These are phyloP conservation scores for Populus tremula DNA, from an alignment of 345 rosid genomes.

Conservation along the genomic window DNA sequence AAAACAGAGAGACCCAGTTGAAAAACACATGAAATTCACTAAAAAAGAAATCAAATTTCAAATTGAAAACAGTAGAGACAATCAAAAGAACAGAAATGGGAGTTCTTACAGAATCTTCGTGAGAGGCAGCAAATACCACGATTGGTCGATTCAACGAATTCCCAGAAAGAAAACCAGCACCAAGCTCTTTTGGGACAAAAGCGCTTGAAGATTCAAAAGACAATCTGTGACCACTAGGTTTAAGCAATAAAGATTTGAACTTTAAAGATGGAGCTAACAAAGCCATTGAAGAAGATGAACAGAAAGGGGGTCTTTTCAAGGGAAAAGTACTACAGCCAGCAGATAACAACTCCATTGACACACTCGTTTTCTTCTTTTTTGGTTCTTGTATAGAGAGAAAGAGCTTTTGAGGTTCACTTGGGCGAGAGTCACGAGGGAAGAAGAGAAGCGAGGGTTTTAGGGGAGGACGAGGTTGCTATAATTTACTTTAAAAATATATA, in stretches of 20 bases:
- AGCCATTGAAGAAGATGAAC: constrained; percentile 8
- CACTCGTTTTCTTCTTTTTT: not conserved
- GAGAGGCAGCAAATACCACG: constrained; percentile 57
- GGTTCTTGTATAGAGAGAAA: not conserved
- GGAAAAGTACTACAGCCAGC: not conserved
- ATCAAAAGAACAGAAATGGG: not conserved
- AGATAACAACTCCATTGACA: constrained; percentile 6
- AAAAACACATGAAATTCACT: not conserved
- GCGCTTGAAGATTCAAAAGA: not conserved
- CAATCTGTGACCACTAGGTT: constrained; percentile 3
- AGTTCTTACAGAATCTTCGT: constrained; percentile 54
- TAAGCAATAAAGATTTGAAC: not conserved
- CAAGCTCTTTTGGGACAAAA: constrained; percentile 21
- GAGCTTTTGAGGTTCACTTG: not conserved
- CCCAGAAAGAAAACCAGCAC: constrained; percentile 31
- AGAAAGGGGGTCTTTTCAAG: not conserved
- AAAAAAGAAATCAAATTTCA: not conserved
- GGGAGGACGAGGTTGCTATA: not conserved
- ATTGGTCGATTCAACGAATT: constrained; percentile 25
- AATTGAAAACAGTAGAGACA: not conserved
- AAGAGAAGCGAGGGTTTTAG: not conserved
- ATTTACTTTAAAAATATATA: too few relatives aligned
- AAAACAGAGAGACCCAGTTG: not conserved
- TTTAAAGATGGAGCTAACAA: constrained; percentile 9
- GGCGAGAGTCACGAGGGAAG: not conserved